Conservation (phyloP, 345 rosid genomes). For the Litchi chinensis region DNA sequence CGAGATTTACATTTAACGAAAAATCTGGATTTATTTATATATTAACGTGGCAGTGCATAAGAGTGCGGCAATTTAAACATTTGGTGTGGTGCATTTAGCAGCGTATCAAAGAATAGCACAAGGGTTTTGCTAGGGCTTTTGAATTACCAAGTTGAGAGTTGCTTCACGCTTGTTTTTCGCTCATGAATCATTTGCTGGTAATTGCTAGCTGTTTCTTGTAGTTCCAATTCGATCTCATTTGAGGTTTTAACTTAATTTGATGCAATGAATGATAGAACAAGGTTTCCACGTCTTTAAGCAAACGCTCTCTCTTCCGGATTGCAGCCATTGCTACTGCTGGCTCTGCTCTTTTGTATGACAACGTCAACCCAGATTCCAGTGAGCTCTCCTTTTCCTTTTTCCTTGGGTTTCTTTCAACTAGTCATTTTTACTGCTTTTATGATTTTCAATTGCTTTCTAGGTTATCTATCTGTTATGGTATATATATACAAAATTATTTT, state of each 20-base stretch:
- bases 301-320: conserved; percentile 39
- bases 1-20: not conserved
- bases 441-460: no score
- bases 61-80: not conserved
- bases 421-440: not conserved
- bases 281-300: conserved; percentile 22
- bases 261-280: conserved; percentile 44
- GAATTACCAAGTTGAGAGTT: not conserved
- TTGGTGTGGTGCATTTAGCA: not conserved
- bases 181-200: conserved; percentile 43
- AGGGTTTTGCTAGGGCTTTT: conserved; percentile 4
- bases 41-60: no score
- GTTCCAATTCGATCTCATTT: not conserved
- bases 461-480: no score
- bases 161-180: not conserved
- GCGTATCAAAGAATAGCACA: not conserved
- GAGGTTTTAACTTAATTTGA: not conserved
- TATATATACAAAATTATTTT: not conserved
- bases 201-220: not conserved
- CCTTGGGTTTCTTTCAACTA: not conserved
- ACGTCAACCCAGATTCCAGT: conserved; percentile 39
- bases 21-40: not conserved
- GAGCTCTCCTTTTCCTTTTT: conserved; percentile 6
- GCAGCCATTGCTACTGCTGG: conserved; percentile 47
- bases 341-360: conserved; percentile 42